Evolutionary conservation across 2,329 filamentous ascomycete genomes (phyloP), one percentile per base, ranked within the genome.

Genomic region (Parastagonospora nodorum): DNA sequence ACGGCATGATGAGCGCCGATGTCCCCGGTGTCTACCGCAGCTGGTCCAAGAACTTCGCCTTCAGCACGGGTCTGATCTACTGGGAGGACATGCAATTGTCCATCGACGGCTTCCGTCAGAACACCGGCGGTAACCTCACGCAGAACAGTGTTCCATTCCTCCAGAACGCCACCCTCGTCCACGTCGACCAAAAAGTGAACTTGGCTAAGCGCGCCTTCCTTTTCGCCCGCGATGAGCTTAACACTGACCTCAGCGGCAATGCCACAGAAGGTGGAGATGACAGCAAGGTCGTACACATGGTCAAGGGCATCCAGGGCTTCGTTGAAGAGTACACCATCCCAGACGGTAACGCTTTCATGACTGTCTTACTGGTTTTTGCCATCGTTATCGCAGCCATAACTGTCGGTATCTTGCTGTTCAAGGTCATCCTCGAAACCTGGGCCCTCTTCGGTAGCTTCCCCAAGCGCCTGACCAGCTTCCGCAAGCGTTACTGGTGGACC

Each of bases 401-500:
- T 37, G 89, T 96, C 19, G 86, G 89, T 24, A 92, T 97, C 60
- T 80, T 97, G 27, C 82, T 97, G 5, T 83, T 95, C 75, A 99
- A 97, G 79, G 86, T 96, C 50, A 85, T 97, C 44, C 84, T 99
- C 43, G 94, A 97, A 75, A 80, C 85, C 33, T 97, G 93, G 91
- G 88, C 92, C 12, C 79, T 97, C n/a, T 93, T 90, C 60, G 92
- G 89, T 58, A 90, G 80, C 53, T 95, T 97, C 69, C 92, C 94
- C 10, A 82, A 90, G 68, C 82, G 84, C 31, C 82, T 97, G 50
- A 79, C 85, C 12, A 87, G 88, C 39, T 97, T 97, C 83, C 89
- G 94, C 60, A 89, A 96, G 77, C 90, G 96, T 73, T 97, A 97
- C 80, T 97, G 94, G 94, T 89, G 90, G 60, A 86, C 92, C 48